Base-by-base conservation (phyloP, 2,329 filamentous ascomycete genomes). In the Penicillium decumbens region DNA sequence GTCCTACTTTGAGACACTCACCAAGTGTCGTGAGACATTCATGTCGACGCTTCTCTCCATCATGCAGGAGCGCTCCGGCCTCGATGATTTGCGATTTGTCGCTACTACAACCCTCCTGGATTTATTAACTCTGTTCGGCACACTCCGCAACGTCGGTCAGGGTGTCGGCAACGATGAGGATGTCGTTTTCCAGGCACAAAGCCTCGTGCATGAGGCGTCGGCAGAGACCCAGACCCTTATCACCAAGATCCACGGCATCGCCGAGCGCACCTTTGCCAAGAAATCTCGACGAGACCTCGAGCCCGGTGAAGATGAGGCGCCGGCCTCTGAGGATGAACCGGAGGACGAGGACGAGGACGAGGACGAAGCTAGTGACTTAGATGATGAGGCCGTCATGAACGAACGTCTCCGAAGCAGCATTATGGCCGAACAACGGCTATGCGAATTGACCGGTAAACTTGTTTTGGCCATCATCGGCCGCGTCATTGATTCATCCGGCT, bases 391-490 rank as follows among this genome's bases (percentile, higher is more conserved):
- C 2, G 61, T 65, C 4, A 56, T 49, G n/a, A 65, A 62, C n/a
- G 68, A 87, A 62, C 79, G 81, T 49, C 75, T 82, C 57, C 79
- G 84, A 41, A 79, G 80, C 33, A 81, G 84, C 49, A 78, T 96
- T 29, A 78, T 91, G 50, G 84, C 89, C 0, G 93, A 97, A 70
- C 87, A 92, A 65, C 82, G 84, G 18, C 79, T 97, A 0, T 97
- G 92, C 69, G 87, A 92, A 61, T 77, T 96, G 24, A 85, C 91
- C 0, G 86, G 84, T 54, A 95, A 93, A 66, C 81, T 95, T 38
- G 87, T 96, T 32, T 80, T 95, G 37, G 87, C 85, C 10, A 83
- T 95, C 20, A 76, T 87, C 8, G 88, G 84, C 18, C 83, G 83
- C 45, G 82, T 90, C 35, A 76, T 96, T 43, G 89, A 95, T 64